A percentile compares a stretch with the other conserved stretches of the same genome.
Evolutionary conservation across 1,284 basidiomycete genomes (phyloP).

Genomic region (Gymnopus androsaceus): DNA sequence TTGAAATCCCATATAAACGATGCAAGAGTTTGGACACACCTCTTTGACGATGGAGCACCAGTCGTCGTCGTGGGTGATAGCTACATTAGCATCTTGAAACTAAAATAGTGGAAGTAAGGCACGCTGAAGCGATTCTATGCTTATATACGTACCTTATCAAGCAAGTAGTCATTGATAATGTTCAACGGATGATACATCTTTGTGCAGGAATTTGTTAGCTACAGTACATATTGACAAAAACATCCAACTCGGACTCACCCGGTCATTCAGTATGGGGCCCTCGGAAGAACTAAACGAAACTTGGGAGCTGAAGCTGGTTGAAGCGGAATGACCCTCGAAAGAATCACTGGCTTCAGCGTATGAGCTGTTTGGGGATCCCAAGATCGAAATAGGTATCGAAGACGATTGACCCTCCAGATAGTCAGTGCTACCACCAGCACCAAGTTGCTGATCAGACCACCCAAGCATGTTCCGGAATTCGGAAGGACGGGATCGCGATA

Average conservation of each 20-base stretch:
- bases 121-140: background rate
- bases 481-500: background rate
- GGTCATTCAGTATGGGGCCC: background rate
- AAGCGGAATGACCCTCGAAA: background rate
- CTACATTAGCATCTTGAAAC: background rate
- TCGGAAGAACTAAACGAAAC: background rate
- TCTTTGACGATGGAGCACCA: background rate
- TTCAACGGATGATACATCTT: conserved; percentile 8
- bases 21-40: background rate
- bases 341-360: background rate
- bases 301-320: background rate
- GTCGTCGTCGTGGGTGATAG: conserved; percentile 5
- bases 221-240: background rate
- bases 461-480: background rate
- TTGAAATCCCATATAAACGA: too few relatives aligned
- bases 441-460: background rate
- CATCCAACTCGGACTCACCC: background rate
- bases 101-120: background rate
- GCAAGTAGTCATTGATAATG: conserved; percentile 7
- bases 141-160: background rate
- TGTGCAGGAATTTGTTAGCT: background rate
- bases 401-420: too few relatives aligned
- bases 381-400: too few relatives aligned
- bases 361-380: too few relatives aligned
- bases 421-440: background rate